Conservation (phyloP, 2,329 filamentous ascomycete species). For the Fusarium camptoceras region DNA sequence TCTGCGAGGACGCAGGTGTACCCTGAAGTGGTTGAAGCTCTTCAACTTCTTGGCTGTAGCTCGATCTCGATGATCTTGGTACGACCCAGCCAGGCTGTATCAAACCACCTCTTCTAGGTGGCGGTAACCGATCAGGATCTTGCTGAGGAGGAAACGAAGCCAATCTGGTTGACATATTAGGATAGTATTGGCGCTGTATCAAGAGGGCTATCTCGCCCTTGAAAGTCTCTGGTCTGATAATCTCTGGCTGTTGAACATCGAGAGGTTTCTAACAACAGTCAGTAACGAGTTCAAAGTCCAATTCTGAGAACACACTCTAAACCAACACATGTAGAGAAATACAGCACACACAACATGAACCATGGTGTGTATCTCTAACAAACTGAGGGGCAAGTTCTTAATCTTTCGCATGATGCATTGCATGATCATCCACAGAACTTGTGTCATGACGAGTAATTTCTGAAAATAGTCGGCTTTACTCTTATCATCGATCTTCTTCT, state of each 20-base stretch:
- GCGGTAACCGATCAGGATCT: not conserved
- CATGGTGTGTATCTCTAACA: constrained; percentile 51
- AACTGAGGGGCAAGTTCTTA: constrained; percentile 50
- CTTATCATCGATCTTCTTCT: constrained; percentile 49
- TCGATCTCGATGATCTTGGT: not conserved
- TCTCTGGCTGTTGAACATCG: constrained; percentile 8
- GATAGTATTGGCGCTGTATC: not conserved
- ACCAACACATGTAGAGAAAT: constrained; percentile 39
- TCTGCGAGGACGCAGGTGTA: not conserved
- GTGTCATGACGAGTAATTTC: constrained; percentile 52
- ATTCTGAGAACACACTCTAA: constrained; percentile 3
- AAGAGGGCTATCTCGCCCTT: not conserved
- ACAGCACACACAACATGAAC: constrained; percentile 38
- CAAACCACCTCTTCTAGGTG: not conserved
- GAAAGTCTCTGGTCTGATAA: not conserved
- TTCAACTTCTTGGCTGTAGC: not conserved
- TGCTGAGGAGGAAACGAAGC: constrained; percentile 4
- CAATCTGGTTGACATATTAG: constrained; percentile 2
- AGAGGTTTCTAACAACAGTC: constrained; percentile 28
- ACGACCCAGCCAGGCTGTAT: not conserved
- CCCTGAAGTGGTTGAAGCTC: not conserved
- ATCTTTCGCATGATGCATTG: constrained; percentile 50
- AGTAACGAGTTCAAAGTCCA: accelerated
- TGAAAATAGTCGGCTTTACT: constrained; percentile 53
- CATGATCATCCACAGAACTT: constrained; percentile 55